Evolutionary conservation across 1,284 basidiomycete species (phyloP).

Genomic region (Apiotrichum veenhuisii): DNA sequence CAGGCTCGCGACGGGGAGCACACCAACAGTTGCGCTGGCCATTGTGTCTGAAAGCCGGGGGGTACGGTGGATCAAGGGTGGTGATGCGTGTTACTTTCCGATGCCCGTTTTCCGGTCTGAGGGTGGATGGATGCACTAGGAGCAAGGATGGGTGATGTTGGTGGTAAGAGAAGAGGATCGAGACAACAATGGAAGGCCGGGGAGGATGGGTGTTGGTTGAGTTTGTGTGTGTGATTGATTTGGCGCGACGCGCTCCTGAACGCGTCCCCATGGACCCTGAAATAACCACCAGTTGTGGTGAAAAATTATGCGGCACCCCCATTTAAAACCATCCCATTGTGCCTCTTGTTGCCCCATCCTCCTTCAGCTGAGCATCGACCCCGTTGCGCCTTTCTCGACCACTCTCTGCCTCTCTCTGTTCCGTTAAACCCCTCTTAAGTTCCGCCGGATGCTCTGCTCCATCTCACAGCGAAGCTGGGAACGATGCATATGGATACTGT

Average conservation of each 20-base stretch:
- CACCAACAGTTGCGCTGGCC: slow-evolving; percentile 23
- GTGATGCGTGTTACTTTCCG: background rate
- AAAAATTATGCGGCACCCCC: background rate
- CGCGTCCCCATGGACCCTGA: background rate
- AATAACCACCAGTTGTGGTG: background rate
- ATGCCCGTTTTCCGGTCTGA: too few species aligned
- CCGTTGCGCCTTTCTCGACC: too few species aligned
- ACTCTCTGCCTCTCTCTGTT: too few species aligned
- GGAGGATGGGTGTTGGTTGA: too few species aligned
- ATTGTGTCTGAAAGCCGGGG: background rate
- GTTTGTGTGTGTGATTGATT: background rate
- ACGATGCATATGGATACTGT: background rate
- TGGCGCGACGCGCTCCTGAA: slow-evolving; percentile 2
- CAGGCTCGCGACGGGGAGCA: slow-evolving; percentile 47
- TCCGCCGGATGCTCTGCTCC: background rate
- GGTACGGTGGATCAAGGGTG: background rate
- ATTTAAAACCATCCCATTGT: too few species aligned
- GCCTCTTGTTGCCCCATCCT: too few species aligned
- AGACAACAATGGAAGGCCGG: background rate
- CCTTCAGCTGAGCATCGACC: too few species aligned
- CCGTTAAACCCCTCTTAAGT: background rate
- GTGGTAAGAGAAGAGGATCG: background rate
- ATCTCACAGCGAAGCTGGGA: background rate
- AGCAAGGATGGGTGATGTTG: background rate
- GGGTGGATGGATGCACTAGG: background rate